Evolutionary conservation across 352 stramenopile species (phyloP), one percentile per base, ranked within the genome.

Genomic region (Globisporangium middletonii): DNA sequence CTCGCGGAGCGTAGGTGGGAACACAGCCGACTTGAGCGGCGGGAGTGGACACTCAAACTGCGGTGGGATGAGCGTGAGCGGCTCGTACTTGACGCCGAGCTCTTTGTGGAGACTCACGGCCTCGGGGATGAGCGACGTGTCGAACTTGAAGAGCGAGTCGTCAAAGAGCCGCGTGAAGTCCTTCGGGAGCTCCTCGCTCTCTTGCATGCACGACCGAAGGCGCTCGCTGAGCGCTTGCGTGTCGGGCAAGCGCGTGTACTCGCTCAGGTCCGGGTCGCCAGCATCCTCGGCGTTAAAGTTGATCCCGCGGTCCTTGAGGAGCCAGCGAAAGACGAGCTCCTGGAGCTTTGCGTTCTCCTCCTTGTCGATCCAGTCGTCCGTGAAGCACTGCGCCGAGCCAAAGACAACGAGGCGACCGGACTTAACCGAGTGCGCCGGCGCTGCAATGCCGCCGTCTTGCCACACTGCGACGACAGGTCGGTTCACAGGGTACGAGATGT

Each of bases 401-500:
- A 98, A 77, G 0, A 98, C 94, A 4, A 92, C 69, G 4, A 98
- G 50, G 1, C 92, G 75, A 0, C 84, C 84, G 8, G 68, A 81
- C 53, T 83, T 78, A 44, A 72, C 71, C 23, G 81, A 71, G n/a
- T 75, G 69, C 6, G 61, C 65, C 2, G 83, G 75, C 9, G 80
- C 70, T n/a, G 73, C 76, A 18, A 90, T 66, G 13, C 85, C 83
- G 26, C 77, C 76, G 50, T 92, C 78, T 57, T 93, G 86, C 86
- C 87, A 98, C 27, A 92, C 87, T 6, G 92, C 94, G 4, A 77
- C 87, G 27, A 98, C 74, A 1, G 95, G 92, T 47, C 94, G 86
- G 67, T 99, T 98, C 33, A 98, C 80, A 2, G 96, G 96, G 64
- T 97, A 99, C 12, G 94, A 97, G 53, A 98, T 97, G 62, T 93